Base-by-base conservation (phyloP, 768 basidiomycete genomes). In the Rhizopogon salebrosus region DNA sequence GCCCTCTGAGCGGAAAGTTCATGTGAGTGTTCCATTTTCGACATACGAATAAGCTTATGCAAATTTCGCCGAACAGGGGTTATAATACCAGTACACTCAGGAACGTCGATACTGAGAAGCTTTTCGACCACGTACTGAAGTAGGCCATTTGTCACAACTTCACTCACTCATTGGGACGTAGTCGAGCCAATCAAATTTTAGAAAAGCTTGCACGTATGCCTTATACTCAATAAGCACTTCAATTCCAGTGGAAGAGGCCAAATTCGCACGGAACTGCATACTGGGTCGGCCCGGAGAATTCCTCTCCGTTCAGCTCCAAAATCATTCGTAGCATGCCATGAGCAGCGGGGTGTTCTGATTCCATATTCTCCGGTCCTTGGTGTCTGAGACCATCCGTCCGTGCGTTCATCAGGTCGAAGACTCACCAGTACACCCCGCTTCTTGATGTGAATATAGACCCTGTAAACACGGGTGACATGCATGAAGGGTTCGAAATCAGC, bases 141-240 rank as follows among this genome's bases (percentile, higher is more conserved):
- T 1, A 3, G n/a, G 20, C 9, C 23, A 13, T 9, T 29, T 3
- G 5, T 22, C 11, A 8, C n/a, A 16, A 45, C 8, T 36, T 74
- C 11, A 59, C 91, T 41, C 63, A 95, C 93, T 99, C 97, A 98
- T 98, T 45, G 95, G 98, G 50, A 98, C 95, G 62, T 99, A 99
- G 76, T 99, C 97, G 54, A 98, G 79, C 62, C 97, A 92, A 69
- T 99, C 97, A 66, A 99, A 99, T 74, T 99, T 98, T 1, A 97
- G 97, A 18, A 98, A 75, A 0, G 97, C 97, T 75, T 99, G 97
- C 5, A 85, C 90, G 65, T 98, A 98, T 1, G 87, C 98, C 76
- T 99, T 99, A 80, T 94, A 95, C 71, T 98, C 97, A 57, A 98
- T 98, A 48, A 99, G 80, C 71, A 98, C 98, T 71, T 99, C 97